Evolutionary conservation across 306 rosid species (phyloP), one percentile per base, ranked within the genome.

Genomic region (Quercus parvula): DNA sequence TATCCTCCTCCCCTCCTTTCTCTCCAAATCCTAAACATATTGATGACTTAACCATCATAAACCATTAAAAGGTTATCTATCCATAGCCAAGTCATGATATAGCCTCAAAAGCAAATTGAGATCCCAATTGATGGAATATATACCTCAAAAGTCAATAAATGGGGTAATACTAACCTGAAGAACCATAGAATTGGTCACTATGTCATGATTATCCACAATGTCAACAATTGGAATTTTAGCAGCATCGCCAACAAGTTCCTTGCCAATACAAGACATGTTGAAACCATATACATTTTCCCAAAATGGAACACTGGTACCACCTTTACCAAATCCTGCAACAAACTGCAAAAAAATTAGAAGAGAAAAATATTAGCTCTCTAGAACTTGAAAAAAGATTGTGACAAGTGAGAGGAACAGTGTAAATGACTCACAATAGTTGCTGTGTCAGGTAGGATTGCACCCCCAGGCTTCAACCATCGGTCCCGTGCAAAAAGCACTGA

Each of bases 281-380:
- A 95, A 89, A 77, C 92, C 92, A 78, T 76, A 86, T 77, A 95
- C 96, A 44, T 86, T 86, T 71, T 93, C 98, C 99, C 98, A 95
- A 89, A 95, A 95, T 13, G 94, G 93, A 84, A 92, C 91, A 84
- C 99, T 91, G 6, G 98, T 95, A 77, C 90, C 94, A 33, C 94
- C 92, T 86, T 84, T 89, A 79, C 98, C 99, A 85, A 93, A 93
- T 73, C 99, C 99, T 33, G 98, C 99, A 78, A 89, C 99, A 90
- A 91, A 84, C 99, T 94, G 76, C 44, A 52, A 82, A 89, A 97
- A 90, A 88, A 85, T 97, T 92, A 73, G 33, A 66, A 84, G 71
- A 71, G 27, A 71, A 84, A 77, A 24, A 28, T 18, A 67, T 41
- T 41, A 67, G 28, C 52, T 28, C 41, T 3, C 52, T 5, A 33